Evolutionary conservation across 2,329 filamentous ascomycete species (phyloP), one percentile per base, ranked within the genome.

Genomic region (Dactylellina haptotyla): DNA sequence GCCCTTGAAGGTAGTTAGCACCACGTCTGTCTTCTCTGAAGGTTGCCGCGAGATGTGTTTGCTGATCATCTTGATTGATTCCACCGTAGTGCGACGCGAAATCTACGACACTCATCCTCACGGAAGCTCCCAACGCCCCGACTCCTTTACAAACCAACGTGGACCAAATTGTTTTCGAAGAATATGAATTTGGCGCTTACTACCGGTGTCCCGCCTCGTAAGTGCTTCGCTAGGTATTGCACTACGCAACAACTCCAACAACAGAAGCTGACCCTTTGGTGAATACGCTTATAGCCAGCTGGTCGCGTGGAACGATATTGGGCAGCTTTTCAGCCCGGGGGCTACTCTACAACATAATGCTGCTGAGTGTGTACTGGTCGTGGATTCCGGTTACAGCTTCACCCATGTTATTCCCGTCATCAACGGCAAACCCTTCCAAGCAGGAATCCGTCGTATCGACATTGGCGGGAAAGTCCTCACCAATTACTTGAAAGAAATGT

Each of bases 101-200:
- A 59, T 89, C 94, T 63, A 95, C 92, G n/a, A 89, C 92, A 51
- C 82, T 99, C 66, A 82, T 99, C 2, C 85, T 98, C 56, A 88
- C 91, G 0, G 95, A 99, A 81, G 90, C 92, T 48, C 90, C 93
- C 2, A 97, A 96, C 81, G 88, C 89, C 2, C 85, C 96, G 64
- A 88, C 90, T 0, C 88, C 88, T 10, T 82, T 99, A 75, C 93
- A 97, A 81, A 87, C 89, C 39, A 95, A 97, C 80, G 93, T 92
- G 77, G 95, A 99, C 79, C 94, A 99, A 83, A 92, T 99, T 79
- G 87, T 98, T 0, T 98, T 99, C 83, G 95, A 99, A 80, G 93
- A 98, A 80, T 99, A 95, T 83, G 92, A 92, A 1, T 99, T 99
- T 81, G 87, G 89, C 9, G 90, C 90, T 76, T 96, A 96, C 82